phyloP scores from a whole-genome alignment of 192 early-diverging fungal species.

The Podila clonocystis region DNA sequence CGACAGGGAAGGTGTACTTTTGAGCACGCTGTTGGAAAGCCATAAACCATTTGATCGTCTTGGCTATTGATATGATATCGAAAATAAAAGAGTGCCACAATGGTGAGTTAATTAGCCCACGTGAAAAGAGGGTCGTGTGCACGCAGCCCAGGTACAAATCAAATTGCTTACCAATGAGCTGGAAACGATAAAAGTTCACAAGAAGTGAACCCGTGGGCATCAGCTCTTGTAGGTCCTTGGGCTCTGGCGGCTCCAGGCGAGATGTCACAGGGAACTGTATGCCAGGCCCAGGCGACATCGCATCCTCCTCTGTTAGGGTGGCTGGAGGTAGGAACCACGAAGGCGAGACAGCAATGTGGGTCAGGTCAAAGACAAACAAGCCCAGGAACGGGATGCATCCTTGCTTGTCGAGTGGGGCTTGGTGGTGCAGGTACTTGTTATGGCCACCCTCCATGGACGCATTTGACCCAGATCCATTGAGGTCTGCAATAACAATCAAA shows the following conservation, averaged over 20 bases:
- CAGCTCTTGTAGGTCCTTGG: conserved; percentile 24
- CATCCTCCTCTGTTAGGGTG: background rate
- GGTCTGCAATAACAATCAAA: background rate
- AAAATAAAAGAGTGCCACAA: background rate
- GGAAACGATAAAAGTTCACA: conserved; percentile 33
- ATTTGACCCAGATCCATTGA: too few relatives aligned
- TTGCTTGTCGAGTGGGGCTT: conserved; percentile 24
- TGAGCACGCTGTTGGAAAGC: conserved; percentile 32
- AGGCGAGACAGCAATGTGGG: conserved; percentile 27
- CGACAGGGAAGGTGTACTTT: conserved; percentile 40
- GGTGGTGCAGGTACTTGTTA: conserved; percentile 15
- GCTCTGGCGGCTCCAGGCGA: conserved; percentile 19
- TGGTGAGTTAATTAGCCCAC: background rate
- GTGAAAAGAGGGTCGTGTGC: background rate
- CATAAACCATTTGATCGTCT: conserved; percentile 48
- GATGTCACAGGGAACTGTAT: too few relatives aligned
- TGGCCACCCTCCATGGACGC: background rate
- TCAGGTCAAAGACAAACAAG: conserved; percentile 39
- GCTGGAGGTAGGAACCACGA: conserved; percentile 33
- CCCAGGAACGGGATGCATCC: conserved; percentile 48
- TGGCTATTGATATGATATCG: conserved; percentile 16
- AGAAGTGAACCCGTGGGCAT: conserved; percentile 20
- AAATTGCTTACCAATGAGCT: conserved; percentile 23
- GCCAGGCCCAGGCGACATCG: background rate
- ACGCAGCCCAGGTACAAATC: background rate